Evolutionary conservation across 257 asterid genomes (phyloP).

Genomic region (Phtheirospermum japonicum): DNA sequence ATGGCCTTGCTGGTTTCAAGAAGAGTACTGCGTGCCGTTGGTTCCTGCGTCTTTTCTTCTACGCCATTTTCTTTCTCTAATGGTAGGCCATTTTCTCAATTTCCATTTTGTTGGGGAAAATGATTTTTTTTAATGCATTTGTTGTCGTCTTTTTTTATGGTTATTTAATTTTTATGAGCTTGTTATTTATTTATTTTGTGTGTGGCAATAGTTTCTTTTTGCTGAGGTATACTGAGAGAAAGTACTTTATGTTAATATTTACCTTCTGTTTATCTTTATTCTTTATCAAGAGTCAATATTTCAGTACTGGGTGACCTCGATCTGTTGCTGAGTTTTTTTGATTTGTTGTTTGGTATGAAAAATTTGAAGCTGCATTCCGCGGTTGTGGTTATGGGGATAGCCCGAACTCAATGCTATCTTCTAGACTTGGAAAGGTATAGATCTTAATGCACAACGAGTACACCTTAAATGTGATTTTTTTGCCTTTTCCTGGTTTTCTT

Average conservation of each 20-base stretch:
- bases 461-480: neutral
- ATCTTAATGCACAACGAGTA: neutral
- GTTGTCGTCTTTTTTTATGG: neutral
- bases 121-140: neutral
- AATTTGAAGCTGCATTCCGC: slow-evolving; percentile 23
- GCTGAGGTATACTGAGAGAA: neutral
- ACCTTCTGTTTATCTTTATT: neutral
- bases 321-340: neutral
- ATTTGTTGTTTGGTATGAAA: slow-evolving; percentile 1
- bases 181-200: neutral
- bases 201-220: neutral
- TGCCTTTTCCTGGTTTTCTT: neutral
- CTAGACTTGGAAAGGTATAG: slow-evolving; percentile 34
- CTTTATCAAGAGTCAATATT: neutral
- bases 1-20: slow-evolving; percentile 33
- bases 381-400: slow-evolving; percentile 26
- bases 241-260: neutral
- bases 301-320: neutral
- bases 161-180: neutral
- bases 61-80: slow-evolving; percentile 5
- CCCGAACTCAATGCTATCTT: slow-evolving; percentile 18
- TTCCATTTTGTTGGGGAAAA: neutral
- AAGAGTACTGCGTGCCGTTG: slow-evolving; percentile 24
- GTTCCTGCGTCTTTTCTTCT: slow-evolving; percentile 21
- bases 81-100: slow-evolving; percentile 24